phyloP scores from a whole-genome alignment of 2,329 filamentous ascomycete species.

The Colletotrichum spinosum region DNA sequence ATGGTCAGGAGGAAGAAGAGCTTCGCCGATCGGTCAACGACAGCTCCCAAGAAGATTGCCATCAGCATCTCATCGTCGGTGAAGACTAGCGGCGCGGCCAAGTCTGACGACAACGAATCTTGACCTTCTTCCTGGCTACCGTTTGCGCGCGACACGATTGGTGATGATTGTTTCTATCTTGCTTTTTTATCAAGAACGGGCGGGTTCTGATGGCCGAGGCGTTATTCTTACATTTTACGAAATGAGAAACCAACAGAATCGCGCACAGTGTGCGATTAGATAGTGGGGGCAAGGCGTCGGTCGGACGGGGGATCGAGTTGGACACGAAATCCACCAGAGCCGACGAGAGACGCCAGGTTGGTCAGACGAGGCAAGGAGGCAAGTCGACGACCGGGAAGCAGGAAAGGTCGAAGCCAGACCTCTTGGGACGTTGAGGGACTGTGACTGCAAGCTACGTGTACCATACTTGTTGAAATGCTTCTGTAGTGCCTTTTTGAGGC shows the following conservation, averaged over 20 bases:
- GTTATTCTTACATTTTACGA: slow-evolving; percentile 33
- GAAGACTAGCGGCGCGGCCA: slow-evolving; percentile 52
- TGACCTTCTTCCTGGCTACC: slow-evolving; percentile 32
- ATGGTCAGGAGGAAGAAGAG: slow-evolving; percentile 59
- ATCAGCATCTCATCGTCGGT: slow-evolving; percentile 66
- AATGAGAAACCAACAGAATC: slow-evolving; percentile 33
- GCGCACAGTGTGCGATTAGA: slow-evolving; percentile 8
- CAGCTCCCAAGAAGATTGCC: slow-evolving; percentile 65
- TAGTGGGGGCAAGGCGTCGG: slow-evolving; percentile 8
- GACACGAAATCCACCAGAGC: neutral
- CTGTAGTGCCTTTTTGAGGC: slow-evolving; percentile 11
- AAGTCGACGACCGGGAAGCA: slow-evolving; percentile 21
- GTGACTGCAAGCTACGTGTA: slow-evolving; percentile 29
- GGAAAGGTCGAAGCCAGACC: slow-evolving; percentile 4
- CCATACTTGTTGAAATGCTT: slow-evolving; percentile 32
- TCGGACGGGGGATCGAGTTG: neutral
- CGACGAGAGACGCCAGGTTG: slow-evolving; percentile 3
- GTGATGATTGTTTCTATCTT: slow-evolving; percentile 33
- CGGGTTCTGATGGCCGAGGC: slow-evolving; percentile 27
- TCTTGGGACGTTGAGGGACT: slow-evolving; percentile 15
- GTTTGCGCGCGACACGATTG: slow-evolving; percentile 19
- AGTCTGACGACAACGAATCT: slow-evolving; percentile 54
- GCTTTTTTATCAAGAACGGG: slow-evolving; percentile 29
- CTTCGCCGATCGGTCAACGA: slow-evolving; percentile 54
- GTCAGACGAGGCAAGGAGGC: slow-evolving; percentile 12